These are phyloP conservation scores for Podaxis carcinomalis DNA, from an alignment of 768 basidiomycete species.

Conservation along the genomic window DNA sequence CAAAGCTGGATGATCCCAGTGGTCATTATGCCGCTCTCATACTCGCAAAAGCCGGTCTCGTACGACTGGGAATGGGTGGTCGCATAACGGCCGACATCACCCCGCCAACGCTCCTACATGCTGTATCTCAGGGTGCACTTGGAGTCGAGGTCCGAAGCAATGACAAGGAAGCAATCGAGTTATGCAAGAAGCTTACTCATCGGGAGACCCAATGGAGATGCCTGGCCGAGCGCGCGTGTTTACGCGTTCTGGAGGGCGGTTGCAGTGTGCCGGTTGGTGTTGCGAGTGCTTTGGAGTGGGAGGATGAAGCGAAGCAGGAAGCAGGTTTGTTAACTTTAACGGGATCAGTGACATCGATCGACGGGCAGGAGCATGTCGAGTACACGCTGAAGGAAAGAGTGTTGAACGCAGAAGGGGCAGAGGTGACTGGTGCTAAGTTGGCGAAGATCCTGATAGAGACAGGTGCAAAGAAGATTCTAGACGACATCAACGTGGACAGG, in stretches of 20 bases:
- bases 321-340: constrained; percentile 49
- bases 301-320: constrained; percentile 15
- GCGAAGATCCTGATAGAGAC: constrained; percentile 59
- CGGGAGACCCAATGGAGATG: constrained; percentile 74
- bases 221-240: constrained; percentile 80
- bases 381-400: constrained; percentile 54
- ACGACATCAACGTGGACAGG: constrained; percentile 75
- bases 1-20: constrained; percentile 82
- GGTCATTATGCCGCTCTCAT: constrained; percentile 84
- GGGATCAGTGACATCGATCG: constrained; percentile 81
- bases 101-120: constrained; percentile 76
- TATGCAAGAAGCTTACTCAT: constrained; percentile 71
- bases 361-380: constrained; percentile 70
- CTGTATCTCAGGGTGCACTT: constrained; percentile 94
- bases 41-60: constrained; percentile 89
- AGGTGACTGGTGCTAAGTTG: constrained; percentile 61
- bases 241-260: constrained; percentile 91
- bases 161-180: constrained; percentile 53
- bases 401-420: constrained; percentile 51
- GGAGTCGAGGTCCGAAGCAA: constrained; percentile 78
- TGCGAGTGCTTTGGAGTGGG: constrained; percentile 41
- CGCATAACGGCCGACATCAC: constrained; percentile 73
- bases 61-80: constrained; percentile 69
- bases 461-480: constrained; percentile 78
- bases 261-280: constrained; percentile 97